phyloP scores from a whole-genome alignment of 2,329 filamentous ascomycete species.

The Fusarium anthophilum region DNA sequence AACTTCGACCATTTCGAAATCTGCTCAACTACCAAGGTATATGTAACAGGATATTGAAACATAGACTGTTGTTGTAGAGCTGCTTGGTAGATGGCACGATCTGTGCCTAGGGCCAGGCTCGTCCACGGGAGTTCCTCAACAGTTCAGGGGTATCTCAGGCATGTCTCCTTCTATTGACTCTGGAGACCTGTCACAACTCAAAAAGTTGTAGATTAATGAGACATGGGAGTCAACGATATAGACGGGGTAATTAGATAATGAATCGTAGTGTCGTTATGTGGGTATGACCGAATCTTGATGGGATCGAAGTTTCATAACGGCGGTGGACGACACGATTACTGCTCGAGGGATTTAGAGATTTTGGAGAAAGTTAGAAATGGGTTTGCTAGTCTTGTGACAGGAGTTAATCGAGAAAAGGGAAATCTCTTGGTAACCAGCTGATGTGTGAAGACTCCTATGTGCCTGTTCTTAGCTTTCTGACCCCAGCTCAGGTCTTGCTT shows the following conservation, averaged over 20 bases:
- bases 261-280: background rate
- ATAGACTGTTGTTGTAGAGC: too few species aligned
- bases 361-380: too few species aligned
- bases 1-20: background rate
- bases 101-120: background rate
- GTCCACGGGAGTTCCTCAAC: background rate
- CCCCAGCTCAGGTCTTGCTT: background rate
- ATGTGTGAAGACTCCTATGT: background rate
- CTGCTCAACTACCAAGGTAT: background rate
- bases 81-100: background rate
- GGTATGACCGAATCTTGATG: too few species aligned
- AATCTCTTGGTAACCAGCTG: too few species aligned
- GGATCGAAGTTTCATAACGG: background rate
- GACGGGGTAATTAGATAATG: background rate
- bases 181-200: background rate
- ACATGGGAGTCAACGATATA: background rate
- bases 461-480: background rate
- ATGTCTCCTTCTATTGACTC: background rate
- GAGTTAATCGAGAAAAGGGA: background rate
- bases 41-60: too few species aligned
- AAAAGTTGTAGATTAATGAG: too few species aligned
- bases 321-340: background rate
- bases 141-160: background rate
- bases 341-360: background rate
- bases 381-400: too few species aligned